Conservation (phyloP, 257 asterid species). For the Ophiorrhiza pumila region DNA sequence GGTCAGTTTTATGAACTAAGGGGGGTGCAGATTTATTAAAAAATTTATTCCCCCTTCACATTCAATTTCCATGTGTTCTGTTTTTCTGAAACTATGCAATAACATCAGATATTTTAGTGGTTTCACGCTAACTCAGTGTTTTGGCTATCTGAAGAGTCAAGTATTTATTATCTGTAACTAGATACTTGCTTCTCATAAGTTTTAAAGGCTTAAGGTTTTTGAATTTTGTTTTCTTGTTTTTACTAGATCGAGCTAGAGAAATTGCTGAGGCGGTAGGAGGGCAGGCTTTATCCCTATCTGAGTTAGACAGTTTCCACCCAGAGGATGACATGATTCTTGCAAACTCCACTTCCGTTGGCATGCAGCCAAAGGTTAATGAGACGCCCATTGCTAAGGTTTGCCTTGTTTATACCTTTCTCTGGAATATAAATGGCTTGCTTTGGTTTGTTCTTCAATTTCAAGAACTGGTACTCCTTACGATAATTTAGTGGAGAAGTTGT, state of each 20-base stretch:
- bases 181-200: constrained; percentile 2
- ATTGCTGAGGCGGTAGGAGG: constrained; percentile 79
- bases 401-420: constrained; percentile 13
- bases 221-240: constrained; percentile 1
- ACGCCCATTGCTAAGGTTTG: constrained; percentile 86
- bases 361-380: constrained; percentile 90
- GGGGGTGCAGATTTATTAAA: neutral
- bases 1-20: constrained; percentile 44
- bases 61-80: neutral
- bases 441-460: neutral
- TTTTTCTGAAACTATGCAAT: neutral
- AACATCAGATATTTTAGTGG: neutral
- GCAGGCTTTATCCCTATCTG: constrained; percentile 71
- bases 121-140: neutral
- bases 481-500: neutral
- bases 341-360: constrained; percentile 93
- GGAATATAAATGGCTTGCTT: neutral
- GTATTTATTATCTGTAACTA: neutral
- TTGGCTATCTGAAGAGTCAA: neutral
- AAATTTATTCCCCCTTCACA: neutral
- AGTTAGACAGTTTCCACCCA: constrained; percentile 64
- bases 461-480: neutral
- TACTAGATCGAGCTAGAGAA: constrained; percentile 77
- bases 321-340: constrained; percentile 94
- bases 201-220: neutral